Evolutionary conservation across 805 yeast species (phyloP).

Genomic region (Vanderwaltozyma yarrowii): DNA sequence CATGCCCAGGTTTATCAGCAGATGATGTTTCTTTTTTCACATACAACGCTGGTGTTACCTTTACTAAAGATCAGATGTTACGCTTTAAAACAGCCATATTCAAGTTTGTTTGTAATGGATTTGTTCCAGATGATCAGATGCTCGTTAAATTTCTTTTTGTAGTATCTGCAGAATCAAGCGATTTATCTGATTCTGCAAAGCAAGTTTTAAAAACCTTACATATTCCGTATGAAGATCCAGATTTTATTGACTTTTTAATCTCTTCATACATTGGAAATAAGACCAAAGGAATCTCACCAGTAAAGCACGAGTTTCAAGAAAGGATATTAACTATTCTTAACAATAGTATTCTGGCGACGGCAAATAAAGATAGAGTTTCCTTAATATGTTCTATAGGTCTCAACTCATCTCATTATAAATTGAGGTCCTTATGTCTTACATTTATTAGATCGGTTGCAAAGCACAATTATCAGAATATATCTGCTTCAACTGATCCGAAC

Average conservation of each 20-base stretch:
- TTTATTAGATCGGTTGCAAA: conserved; percentile 55
- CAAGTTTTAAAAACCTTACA: conserved; percentile 39
- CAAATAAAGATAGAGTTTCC: conserved; percentile 30
- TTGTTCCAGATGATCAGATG: conserved; percentile 32
- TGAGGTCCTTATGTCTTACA: conserved; percentile 48
- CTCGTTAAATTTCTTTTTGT: conserved; percentile 44
- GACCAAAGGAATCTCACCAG: conserved; percentile 39
- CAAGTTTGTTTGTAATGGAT: conserved; percentile 24
- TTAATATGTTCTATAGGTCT: conserved; percentile 52
- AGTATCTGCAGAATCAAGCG: conserved; percentile 49
- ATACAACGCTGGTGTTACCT: conserved; percentile 54
- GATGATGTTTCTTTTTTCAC: conserved; percentile 54
- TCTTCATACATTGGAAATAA: conserved; percentile 43
- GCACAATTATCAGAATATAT: conserved; percentile 17
- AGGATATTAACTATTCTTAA: conserved; percentile 40
- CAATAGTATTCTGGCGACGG: conserved; percentile 44
- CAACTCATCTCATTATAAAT: conserved; percentile 38
- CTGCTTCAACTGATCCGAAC: conserved; percentile 4
- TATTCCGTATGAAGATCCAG: conserved; percentile 42
- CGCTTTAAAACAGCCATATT: conserved; percentile 33
- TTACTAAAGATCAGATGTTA: conserved; percentile 39
- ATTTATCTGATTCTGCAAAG: conserved; percentile 45
- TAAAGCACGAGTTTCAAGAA: conserved; percentile 42
- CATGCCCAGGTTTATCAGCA: conserved; percentile 55
- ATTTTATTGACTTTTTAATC: conserved; percentile 36